Conservation (phyloP, 176 grass and related monocot species). For the Zea mays region DNA sequence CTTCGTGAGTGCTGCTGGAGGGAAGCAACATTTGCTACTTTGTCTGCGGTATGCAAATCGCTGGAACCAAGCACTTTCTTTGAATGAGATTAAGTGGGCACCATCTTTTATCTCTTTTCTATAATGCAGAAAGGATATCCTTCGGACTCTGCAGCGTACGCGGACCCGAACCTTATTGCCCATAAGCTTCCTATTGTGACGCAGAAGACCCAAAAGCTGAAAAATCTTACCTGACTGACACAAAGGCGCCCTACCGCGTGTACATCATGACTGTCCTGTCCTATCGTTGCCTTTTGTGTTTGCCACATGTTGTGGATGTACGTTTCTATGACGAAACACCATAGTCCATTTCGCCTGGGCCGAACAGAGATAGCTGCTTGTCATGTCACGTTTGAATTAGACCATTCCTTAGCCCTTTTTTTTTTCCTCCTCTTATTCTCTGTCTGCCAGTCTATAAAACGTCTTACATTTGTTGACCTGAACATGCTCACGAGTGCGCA, state of each 20-base stretch:
- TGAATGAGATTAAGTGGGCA: neutral
- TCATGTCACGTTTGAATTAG: conserved; percentile 4
- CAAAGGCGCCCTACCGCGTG: neutral
- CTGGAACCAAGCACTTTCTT: neutral
- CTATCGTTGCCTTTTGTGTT: neutral
- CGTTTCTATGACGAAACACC: neutral
- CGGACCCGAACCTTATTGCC: conserved; percentile 71
- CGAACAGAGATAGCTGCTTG: neutral
- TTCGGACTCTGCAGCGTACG: conserved; percentile 59
- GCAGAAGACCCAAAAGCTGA: conserved; percentile 70
- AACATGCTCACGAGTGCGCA: neutral
- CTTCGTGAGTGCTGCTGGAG: conserved; percentile 85
- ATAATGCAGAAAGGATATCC: conserved; percentile 65
- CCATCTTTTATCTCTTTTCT: conserved; percentile 1
- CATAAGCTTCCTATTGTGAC: conserved; percentile 65
- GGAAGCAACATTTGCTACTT: conserved; percentile 73
- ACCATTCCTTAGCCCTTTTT: neutral
- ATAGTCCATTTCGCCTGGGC: neutral
- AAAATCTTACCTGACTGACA: conserved; percentile 45
- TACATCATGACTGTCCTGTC: neutral
- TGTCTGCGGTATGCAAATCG: conserved; percentile 60
- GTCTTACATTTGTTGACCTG: neutral
- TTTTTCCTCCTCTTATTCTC: neutral
- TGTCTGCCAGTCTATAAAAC: neutral
- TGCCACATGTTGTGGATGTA: conserved; percentile 20